Conservation (phyloP, 306 rosid genomes). For the Ammopiptanthus mongolicus region DNA sequence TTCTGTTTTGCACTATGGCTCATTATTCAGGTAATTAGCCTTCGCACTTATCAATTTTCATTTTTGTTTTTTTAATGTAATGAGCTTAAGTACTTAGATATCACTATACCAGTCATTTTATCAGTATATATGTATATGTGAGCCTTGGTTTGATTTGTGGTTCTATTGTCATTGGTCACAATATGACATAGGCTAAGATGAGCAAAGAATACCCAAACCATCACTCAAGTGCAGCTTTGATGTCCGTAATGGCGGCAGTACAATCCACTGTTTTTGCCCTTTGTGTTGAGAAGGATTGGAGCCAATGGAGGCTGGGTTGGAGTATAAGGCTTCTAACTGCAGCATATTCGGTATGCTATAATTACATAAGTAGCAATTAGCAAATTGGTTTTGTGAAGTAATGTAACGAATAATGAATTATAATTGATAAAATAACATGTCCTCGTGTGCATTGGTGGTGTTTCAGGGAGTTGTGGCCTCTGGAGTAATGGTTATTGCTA, state of each 20-base stretch:
- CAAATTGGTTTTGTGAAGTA: neutral
- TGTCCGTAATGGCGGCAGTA: constrained; percentile 62
- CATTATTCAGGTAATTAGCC: constrained; percentile 32
- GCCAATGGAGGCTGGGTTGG: constrained; percentile 65
- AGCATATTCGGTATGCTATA: constrained; percentile 47
- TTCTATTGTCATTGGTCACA: neutral
- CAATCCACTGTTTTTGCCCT: constrained; percentile 45
- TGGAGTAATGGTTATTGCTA: constrained; percentile 24
- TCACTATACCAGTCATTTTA: neutral
- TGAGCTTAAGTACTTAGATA: too few relatives aligned
- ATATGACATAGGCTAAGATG: constrained; percentile 48
- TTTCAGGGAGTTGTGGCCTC: constrained; percentile 31
- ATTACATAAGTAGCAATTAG: neutral
- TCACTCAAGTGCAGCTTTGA: constrained; percentile 57
- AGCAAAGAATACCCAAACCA: constrained; percentile 36
- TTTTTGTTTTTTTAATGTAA: too few relatives aligned
- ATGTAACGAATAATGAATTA: neutral
- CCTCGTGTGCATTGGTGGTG: neutral
- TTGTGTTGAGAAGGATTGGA: constrained; percentile 51
- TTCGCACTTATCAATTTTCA: neutral
- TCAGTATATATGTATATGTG: neutral
- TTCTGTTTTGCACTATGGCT: constrained; percentile 38
- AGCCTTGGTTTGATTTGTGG: neutral
- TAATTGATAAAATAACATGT: neutral
- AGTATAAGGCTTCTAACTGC: constrained; percentile 51